Percentiles rank a stretch among this genome's conserved stretches.
Conservation (phyloP, 179 eudicot genomes). For the Actinidia polygama region DNA sequence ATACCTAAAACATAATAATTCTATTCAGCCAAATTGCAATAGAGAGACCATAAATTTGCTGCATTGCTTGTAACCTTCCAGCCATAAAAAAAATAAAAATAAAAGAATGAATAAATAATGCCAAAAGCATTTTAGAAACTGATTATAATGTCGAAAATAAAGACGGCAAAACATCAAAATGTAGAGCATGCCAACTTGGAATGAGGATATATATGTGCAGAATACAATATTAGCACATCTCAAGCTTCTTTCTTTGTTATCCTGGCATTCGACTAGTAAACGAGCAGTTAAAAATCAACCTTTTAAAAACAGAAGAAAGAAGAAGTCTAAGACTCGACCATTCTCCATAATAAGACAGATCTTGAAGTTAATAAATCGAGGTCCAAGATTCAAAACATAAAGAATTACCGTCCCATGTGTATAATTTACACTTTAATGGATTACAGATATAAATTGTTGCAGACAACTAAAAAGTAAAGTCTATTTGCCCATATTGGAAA, state of each 20-base stretch:
- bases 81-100: not conserved
- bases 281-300: not conserved
- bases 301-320: not conserved
- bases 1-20: not conserved
- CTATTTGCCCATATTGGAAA: not conserved
- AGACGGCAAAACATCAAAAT: not conserved
- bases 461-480: too few species aligned
- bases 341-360: not conserved
- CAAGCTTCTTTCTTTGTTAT: conserved; percentile 81
- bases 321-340: not conserved
- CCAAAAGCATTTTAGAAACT: not conserved
- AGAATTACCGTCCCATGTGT: too few species aligned
- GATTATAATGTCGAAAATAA: not conserved
- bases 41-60: conserved; percentile 15
- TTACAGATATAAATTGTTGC: too few species aligned
- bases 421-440: too few species aligned
- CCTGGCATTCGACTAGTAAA: conserved; percentile 37
- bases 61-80: not conserved
- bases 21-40: conserved; percentile 4
- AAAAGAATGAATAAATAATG: not conserved
- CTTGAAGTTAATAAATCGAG: not conserved
- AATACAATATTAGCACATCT: conserved; percentile 25
- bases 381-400: too few species aligned
- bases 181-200: conserved; percentile 8
- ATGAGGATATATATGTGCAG: not conserved